Conservation (phyloP, 192 early-diverging fungal species). For the Phlyctochytrium arcticum region DNA sequence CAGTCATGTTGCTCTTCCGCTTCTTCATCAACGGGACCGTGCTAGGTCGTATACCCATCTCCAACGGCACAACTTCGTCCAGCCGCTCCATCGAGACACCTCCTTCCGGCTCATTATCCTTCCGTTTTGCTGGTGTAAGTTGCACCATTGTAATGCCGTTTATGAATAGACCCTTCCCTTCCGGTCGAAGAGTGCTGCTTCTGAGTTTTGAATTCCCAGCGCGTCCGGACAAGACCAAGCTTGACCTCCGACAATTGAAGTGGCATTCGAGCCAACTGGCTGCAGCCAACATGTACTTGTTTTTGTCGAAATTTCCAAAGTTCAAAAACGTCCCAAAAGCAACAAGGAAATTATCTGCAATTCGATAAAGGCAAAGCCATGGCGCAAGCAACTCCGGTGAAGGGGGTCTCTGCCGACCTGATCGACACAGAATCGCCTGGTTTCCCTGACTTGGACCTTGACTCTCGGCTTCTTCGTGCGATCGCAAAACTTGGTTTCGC, state of each 20-base stretch:
- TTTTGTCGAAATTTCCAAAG: too few relatives aligned
- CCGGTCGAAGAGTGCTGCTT: too few relatives aligned
- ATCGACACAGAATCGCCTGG: constrained; percentile 11
- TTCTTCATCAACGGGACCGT: constrained; percentile 2
- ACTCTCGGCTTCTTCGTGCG: constrained; percentile 82
- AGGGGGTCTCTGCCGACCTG: constrained; percentile 5
- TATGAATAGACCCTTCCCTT: too few relatives aligned
- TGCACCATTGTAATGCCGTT: constrained; percentile 14
- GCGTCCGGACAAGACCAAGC: too few relatives aligned
- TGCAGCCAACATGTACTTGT: too few relatives aligned
- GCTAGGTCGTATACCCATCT: not conserved
- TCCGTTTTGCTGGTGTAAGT: constrained; percentile 19
- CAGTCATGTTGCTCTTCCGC: constrained; percentile 5
- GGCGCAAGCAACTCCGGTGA: too few relatives aligned
- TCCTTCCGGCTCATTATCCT: not conserved
- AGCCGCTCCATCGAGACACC: not conserved
- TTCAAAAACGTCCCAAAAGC: too few relatives aligned
- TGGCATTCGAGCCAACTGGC: too few relatives aligned
- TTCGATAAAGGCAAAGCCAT: too few relatives aligned
- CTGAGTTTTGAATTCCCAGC: too few relatives aligned
- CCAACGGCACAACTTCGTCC: not conserved
- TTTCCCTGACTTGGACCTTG: constrained; percentile 65
- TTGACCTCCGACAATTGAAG: too few relatives aligned
- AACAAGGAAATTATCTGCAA: too few relatives aligned
- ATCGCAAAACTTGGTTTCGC: constrained; percentile 77